Base-by-base conservation (phyloP, 352 stramenopile species). In the Globisporangium acanthophoron region DNA sequence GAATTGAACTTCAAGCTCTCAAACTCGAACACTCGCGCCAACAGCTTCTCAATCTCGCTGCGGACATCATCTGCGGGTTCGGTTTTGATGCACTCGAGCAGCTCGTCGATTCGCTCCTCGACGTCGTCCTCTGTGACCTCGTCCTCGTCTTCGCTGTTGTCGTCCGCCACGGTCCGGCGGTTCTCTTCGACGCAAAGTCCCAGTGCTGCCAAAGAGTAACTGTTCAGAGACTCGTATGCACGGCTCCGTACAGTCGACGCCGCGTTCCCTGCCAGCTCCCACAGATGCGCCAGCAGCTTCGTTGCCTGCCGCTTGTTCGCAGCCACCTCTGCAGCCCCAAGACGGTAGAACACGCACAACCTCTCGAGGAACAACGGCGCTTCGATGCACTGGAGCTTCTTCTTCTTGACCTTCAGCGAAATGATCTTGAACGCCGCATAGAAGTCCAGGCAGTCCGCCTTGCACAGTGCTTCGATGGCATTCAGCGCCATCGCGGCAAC, bases 391-490 rank as follows among this genome's bases (percentile, higher is more conserved):
- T 47, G 46, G 3, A 93, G 65, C 52, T 80, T 87, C 31, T 79
- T 78, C 59, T 91, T 90, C 33, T 71, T 73, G 52, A 87, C 65
- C 57, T 90, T 93, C 39, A 74, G 62, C 3, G 74, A 41, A 31
- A 93, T 73, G 37, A 87, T 90, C 70, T 92, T 93, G 62, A 88
- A 78, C 8, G 70, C 78, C 0, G 83, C 77, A 53, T 84, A 85
- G 49, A 88, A 88, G 62, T 93, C 84, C 49, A 93, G 66, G 39
- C 78, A 88, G 51, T 91, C 81, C 11, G 59, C 73, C 18, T 58
- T 51, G 59, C 81, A 90, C 33, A 93, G 61, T 18, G 70, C 55
- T 9, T 69, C 65, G 40, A 92, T 80, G 5, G 79, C 83, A 37
- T 82, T 69, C 31, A 93, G 63, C 0, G 81, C 81, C 78, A 92